phyloP scores from a whole-genome alignment of 73 alveolate species.

The Tetrahymena malaccensis region DNA sequence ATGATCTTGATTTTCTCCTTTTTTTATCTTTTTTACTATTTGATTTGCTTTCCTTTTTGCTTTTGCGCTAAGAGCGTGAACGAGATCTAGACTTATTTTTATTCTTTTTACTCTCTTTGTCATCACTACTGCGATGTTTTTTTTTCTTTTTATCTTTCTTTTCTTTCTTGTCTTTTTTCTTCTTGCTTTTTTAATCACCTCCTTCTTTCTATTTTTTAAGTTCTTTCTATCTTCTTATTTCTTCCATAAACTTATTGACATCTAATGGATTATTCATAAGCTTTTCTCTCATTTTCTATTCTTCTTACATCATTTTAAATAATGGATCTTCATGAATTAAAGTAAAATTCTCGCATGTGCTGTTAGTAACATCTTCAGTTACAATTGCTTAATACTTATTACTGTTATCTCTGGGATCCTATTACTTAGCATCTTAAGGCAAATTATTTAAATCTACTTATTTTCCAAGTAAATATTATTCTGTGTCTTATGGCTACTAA shows the following conservation, averaged over 20 bases:
- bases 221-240: not conserved
- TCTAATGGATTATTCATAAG: constrained; percentile 12
- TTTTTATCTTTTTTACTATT: not conserved
- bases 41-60: not conserved
- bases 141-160: constrained; percentile 14
- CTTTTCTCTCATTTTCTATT: constrained; percentile 4
- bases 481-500: not conserved
- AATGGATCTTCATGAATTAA: constrained; percentile 34
- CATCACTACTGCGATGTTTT: constrained; percentile 1
- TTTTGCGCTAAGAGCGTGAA: not conserved
- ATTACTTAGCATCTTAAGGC: not conserved
- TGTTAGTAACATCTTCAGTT: constrained; percentile 22
- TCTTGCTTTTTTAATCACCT: not conserved
- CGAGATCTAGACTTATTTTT: not conserved
- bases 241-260: constrained; percentile 9
- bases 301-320: constrained; percentile 40
- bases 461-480: not conserved
- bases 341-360: constrained; percentile 26
- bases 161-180: constrained; percentile 19
- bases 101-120: constrained; percentile 14
- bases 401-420: not conserved
- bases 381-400: constrained; percentile 21
- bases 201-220: not conserved
- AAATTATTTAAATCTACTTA: not conserved
- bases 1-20: not conserved